These are phyloP conservation scores for Xylaria castorea DNA, from an alignment of 495 filamentous ascomycete species.

Conservation along the genomic window DNA sequence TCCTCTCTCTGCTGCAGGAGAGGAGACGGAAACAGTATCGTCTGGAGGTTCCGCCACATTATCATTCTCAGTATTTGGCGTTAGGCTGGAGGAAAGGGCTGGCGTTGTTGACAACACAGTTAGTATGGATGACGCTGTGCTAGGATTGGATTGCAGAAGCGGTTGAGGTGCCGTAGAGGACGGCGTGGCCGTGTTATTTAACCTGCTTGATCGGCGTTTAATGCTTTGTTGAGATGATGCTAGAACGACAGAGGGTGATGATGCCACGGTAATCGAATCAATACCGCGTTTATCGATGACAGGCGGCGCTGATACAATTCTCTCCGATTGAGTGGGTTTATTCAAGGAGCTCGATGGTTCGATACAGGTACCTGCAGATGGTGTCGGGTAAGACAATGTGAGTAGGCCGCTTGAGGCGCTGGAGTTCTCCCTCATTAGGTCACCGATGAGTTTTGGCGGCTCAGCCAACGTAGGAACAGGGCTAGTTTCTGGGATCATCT, in stretches of 20 bases:
- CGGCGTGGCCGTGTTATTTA: slow-evolving; percentile 31
- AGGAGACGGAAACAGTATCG: slow-evolving; percentile 35
- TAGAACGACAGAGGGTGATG: slow-evolving; percentile 35
- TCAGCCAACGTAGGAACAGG: slow-evolving; percentile 35
- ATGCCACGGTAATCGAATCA: slow-evolving; percentile 5
- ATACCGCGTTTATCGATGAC: background rate
- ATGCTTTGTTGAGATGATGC: slow-evolving; percentile 33
- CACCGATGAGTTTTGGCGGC: slow-evolving; percentile 29
- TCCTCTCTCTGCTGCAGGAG: slow-evolving; percentile 38
- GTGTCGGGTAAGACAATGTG: slow-evolving; percentile 29
- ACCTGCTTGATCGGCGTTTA: slow-evolving; percentile 27
- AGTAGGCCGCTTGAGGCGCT: slow-evolving; percentile 30
- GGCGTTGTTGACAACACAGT: slow-evolving; percentile 48
- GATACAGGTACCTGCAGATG: slow-evolving; percentile 12
- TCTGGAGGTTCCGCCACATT: slow-evolving; percentile 13
- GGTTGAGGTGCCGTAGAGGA: slow-evolving; percentile 21
- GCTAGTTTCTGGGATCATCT: slow-evolving; percentile 51
- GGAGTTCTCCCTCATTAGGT: slow-evolving; percentile 34
- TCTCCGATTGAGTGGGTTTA: background rate
- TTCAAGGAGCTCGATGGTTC: background rate
- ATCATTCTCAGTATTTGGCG: slow-evolving; percentile 35
- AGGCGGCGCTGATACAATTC: background rate
- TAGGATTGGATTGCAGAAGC: slow-evolving; percentile 28
- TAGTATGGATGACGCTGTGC: slow-evolving; percentile 39
- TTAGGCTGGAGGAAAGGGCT: slow-evolving; percentile 38